Evolutionary conservation across 257 asterid species (phyloP).

Genomic region (Nicotiana obtusifolia): DNA sequence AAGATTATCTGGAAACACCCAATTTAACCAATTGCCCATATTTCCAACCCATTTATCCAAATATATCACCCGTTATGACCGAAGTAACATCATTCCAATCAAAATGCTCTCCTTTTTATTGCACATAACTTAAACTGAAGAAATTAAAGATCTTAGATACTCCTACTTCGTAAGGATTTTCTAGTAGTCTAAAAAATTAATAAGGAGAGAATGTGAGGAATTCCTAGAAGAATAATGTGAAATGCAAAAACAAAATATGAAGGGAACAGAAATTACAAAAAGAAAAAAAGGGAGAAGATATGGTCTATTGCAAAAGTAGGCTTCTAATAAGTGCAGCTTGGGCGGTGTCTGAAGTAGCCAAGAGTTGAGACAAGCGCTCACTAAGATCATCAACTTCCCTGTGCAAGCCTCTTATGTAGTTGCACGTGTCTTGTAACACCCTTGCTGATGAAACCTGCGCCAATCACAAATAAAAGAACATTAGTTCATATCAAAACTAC

Average conservation of each 20-base stretch:
- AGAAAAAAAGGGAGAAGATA: neutral
- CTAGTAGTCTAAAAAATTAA: neutral
- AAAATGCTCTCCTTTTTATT: neutral
- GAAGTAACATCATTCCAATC: neutral
- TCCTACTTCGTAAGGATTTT: neutral
- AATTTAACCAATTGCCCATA: neutral
- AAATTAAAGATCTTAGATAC: neutral
- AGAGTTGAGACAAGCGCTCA: slow-evolving; percentile 63
- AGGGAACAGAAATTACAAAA: neutral
- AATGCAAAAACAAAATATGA: neutral
- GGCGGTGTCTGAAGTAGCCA: slow-evolving; percentile 51
- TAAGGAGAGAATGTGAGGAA: neutral
- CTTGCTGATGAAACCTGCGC: slow-evolving; percentile 56
- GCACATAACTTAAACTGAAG: neutral
- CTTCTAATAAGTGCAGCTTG: slow-evolving; percentile 76
- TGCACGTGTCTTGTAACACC: slow-evolving; percentile 81
- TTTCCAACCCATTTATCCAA: too few species aligned
- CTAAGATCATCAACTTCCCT: slow-evolving; percentile 77
- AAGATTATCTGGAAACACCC: too few species aligned
- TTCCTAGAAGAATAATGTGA: neutral
- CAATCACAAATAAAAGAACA: neutral
- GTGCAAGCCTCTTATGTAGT: slow-evolving; percentile 66
- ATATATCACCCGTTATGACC: neutral
- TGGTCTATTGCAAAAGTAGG: slow-evolving; percentile 47
- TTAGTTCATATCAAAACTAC: too few species aligned